A percentile compares a stretch with the other conserved stretches of the same genome.
phyloP scores from a whole-genome alignment of 345 rosid genomes.

The Rhizophora mangle region DNA sequence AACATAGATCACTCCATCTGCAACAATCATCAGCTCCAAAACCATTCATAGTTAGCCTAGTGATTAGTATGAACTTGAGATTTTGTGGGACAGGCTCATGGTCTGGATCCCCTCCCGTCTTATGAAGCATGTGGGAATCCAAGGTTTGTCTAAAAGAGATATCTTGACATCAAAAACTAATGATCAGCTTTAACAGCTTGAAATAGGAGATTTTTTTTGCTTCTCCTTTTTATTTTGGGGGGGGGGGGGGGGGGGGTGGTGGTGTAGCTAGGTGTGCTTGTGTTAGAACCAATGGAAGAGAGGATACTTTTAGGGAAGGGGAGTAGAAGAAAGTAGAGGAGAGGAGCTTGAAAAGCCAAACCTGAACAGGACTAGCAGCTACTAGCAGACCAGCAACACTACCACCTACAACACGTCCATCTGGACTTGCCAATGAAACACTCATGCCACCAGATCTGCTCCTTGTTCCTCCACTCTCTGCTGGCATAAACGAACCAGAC shows the following conservation, averaged over 20 bases:
- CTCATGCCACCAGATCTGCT: slow-evolving; percentile 98
- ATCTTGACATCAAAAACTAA: too few relatives aligned
- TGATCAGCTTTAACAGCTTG: too few relatives aligned
- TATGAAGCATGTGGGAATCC: too few relatives aligned
- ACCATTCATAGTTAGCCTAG: neutral
- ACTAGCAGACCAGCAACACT: slow-evolving; percentile 87
- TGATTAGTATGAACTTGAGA: too few relatives aligned
- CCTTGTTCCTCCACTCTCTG: slow-evolving; percentile 77
- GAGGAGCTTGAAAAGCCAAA: slow-evolving; percentile 17
- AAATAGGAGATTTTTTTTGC: too few relatives aligned
- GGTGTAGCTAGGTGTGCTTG: neutral
- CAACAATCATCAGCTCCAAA: neutral
- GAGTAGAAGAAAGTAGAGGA: neutral
- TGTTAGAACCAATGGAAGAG: neutral
- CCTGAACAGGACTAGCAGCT: slow-evolving; percentile 93
- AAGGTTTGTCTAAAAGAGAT: too few relatives aligned
- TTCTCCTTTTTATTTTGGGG: too few relatives aligned
- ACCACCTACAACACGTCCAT: slow-evolving; percentile 96
- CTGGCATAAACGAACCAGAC: slow-evolving; percentile 88
- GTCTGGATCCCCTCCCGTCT: too few relatives aligned
- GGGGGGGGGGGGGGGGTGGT: too few relatives aligned
- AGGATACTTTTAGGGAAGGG: neutral
- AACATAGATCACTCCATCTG: neutral
- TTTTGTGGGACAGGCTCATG: too few relatives aligned
- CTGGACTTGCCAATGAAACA: slow-evolving; percentile 83